A percentile compares a stretch with the other conserved stretches of the same genome.
These are phyloP conservation scores for Biscogniauxia sp. DNA, from an alignment of 2,329 filamentous ascomycete species.

Conservation along the genomic window DNA sequence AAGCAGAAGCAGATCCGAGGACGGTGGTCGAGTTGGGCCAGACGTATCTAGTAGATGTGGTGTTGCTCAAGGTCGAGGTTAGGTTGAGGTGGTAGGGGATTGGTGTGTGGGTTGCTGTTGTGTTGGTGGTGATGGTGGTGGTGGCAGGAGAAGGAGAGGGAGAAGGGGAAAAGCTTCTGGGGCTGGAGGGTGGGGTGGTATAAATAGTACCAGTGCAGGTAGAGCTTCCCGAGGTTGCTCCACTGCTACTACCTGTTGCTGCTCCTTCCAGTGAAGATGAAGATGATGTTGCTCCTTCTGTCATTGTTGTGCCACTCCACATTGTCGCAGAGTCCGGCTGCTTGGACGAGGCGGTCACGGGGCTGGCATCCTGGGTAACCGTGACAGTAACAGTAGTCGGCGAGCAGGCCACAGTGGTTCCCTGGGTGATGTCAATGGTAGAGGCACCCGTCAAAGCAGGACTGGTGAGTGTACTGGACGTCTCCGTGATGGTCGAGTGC, in stretches of 20 bases:
- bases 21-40: not conserved
- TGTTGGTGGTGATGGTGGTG: constrained; percentile 28
- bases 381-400: not conserved
- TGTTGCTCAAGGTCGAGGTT: not conserved
- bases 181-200: not conserved
- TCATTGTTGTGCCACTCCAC: too few relatives aligned
- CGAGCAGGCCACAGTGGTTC: not conserved
- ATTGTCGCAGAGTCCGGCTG: too few relatives aligned
- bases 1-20: not conserved
- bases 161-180: not conserved
- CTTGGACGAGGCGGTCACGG: too few relatives aligned
- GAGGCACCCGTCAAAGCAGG: not conserved
- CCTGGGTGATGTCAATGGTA: not conserved
- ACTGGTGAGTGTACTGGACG: not conserved
- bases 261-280: not conserved
- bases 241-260: not conserved
- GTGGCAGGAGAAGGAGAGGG: not conserved
- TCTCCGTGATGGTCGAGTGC: not conserved
- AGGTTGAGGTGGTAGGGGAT: too few relatives aligned
- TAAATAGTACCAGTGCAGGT: not conserved
- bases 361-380: too few relatives aligned
- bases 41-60: not conserved
- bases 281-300: too few relatives aligned
- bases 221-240: not conserved
- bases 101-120: constrained; percentile 28